A percentile compares a stretch with the other conserved stretches of the same genome.
phyloP scores from a whole-genome alignment of 2,329 filamentous ascomycete genomes.

The Trichoderma afroharzianum region DNA sequence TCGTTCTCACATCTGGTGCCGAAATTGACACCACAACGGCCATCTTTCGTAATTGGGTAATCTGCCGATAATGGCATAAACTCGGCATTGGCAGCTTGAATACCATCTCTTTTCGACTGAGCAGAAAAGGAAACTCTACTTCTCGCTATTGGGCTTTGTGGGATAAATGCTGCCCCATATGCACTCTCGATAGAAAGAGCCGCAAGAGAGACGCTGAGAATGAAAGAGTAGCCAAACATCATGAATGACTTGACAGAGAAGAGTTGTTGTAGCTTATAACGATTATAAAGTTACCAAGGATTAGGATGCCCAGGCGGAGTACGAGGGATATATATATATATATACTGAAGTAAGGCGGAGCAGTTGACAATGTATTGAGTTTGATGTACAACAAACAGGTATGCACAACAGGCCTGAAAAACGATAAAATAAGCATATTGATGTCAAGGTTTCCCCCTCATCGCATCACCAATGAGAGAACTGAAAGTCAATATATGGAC shows the following conservation, averaged over 20 bases:
- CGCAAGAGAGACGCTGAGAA: not conserved
- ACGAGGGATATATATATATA: not conserved
- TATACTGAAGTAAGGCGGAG: not conserved
- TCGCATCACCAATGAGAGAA: not conserved
- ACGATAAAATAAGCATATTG: not conserved
- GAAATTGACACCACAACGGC: slow-evolving; percentile 44
- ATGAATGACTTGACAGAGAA: not conserved
- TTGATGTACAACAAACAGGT: not conserved
- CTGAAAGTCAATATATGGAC: not conserved
- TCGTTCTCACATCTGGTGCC: slow-evolving; percentile 32
- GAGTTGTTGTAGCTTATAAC: not conserved
- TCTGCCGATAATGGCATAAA: slow-evolving; percentile 17
- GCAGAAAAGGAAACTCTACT: not conserved
- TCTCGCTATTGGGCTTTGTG: not conserved
- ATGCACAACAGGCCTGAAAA: not conserved
- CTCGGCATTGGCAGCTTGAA: not conserved
- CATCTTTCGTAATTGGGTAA: slow-evolving; percentile 20
- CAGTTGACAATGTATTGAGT: no score
- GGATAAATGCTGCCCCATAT: not conserved
- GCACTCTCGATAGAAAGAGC: not conserved
- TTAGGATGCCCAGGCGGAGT: not conserved
- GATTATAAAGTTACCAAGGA: not conserved
- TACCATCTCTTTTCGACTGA: not conserved
- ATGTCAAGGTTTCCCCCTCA: not conserved
- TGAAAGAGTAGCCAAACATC: not conserved